Base-by-base conservation (phyloP, 1,284 basidiomycete genomes). In the Limonomyces culmigenus region DNA sequence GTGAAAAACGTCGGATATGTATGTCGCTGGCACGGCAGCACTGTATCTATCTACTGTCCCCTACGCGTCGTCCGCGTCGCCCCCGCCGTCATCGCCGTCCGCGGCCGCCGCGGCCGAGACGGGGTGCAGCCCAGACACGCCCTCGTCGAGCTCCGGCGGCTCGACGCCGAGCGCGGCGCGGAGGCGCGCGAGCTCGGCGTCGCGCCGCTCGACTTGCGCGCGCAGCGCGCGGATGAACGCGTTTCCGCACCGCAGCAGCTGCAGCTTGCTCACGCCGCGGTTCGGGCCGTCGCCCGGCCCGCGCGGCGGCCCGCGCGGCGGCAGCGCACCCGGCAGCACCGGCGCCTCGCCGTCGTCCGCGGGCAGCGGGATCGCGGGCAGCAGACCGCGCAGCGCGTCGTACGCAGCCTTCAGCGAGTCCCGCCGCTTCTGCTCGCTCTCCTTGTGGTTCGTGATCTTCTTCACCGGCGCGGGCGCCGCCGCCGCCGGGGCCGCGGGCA, bases 351-450 rank as follows among this genome's bases (percentile, higher is more conserved):
- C 25, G 37, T 63, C 72, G 42, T 83, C 78, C 0, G 71, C 71
- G 18, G 81, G 80, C 10, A 87, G 60, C 3, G 85, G 77, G 47
- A 96, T 86, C 2, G 87, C 83, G 0, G 93, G 93, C 0, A 98
- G 66, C 11, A 97, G 63, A 5, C 67, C 57, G 11, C 93, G 83
- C 10, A 98, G 69, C 43, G 96, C 91, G 54, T 98, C 93, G 51
- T 93, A 98, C 13, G 88, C 91, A 8, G 80, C 79, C 59, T 98
- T 98, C 45, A 98, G 72, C 27, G 83, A 88, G 56, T 98, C 93
- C 3, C 93, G 75, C 15, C 93, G 77, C 53, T 95, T 93, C 53
- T 98, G 93, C 56, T 98, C 93, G 0, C 93, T 93, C 1, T 83
- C 87, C 56, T 97, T 97, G 59, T 98, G 93, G 1, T 89, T 92